These are phyloP conservation scores for Pseudopithomyces maydicus DNA, from an alignment of 2,329 filamentous ascomycete genomes.

Conservation along the genomic window DNA sequence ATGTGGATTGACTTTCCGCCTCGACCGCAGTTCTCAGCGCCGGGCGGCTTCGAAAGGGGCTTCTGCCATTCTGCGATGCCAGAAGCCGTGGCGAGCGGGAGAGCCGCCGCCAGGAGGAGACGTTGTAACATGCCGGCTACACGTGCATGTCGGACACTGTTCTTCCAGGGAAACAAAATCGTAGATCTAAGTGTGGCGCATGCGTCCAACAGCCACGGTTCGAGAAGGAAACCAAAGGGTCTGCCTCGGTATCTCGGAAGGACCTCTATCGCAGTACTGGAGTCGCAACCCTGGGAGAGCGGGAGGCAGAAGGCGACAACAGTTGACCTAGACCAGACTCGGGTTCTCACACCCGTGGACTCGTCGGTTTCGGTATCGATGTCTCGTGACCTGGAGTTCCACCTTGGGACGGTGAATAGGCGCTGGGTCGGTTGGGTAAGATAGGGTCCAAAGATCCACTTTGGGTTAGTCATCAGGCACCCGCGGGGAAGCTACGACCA, in stretches of 20 bases:
- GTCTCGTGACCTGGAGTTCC: not conserved
- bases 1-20: conserved; percentile 6
- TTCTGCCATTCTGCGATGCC: conserved; percentile 13
- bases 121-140: conserved; percentile 7
- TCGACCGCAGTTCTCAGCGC: conserved; percentile 8
- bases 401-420: not conserved
- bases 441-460: not conserved
- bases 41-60: conserved; percentile 7
- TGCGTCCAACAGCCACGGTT: not conserved
- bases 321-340: no score
- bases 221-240: not conserved
- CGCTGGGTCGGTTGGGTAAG: not conserved
- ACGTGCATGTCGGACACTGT: not conserved
- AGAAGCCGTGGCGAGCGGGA: conserved; percentile 1
- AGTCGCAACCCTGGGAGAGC: no score
- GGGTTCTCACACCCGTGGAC: not conserved
- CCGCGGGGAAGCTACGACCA: not conserved
- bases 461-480: not conserved
- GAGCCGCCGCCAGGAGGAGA: conserved; percentile 4
- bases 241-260: not conserved
- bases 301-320: no score
- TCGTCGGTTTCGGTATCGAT: no score
- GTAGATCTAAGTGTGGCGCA: not conserved
- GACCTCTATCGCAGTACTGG: not conserved
- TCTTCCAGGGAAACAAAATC: not conserved